These are phyloP conservation scores for Ceratocystiopsis brevicomis DNA, from an alignment of 2,329 filamentous ascomycete species.

Conservation along the genomic window DNA sequence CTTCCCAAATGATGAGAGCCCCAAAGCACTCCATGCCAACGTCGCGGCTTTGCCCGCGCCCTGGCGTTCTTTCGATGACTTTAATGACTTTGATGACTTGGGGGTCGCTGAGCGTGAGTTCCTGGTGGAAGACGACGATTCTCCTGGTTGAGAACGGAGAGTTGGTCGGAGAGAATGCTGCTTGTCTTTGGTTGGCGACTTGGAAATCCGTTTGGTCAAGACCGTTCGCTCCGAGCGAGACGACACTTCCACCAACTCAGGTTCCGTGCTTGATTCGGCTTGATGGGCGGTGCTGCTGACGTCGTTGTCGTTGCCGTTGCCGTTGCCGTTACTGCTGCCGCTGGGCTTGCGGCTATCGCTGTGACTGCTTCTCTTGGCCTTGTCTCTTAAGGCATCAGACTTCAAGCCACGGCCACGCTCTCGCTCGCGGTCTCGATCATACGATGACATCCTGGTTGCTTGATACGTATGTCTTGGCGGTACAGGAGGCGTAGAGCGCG, in stretches of 20 bases:
- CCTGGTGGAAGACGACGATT: slow-evolving; percentile 10
- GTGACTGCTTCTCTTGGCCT: too few relatives aligned
- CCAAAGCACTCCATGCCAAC: slow-evolving; percentile 37
- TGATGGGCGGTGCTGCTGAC: neutral
- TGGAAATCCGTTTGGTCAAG: slow-evolving; percentile 9
- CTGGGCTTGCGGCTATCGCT: neutral
- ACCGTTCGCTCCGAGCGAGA: neutral
- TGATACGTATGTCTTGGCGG: too few relatives aligned
- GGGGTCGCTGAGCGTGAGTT: slow-evolving; percentile 16
- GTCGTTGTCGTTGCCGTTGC: neutral
- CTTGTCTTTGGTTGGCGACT: slow-evolving; percentile 40
- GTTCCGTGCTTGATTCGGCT: neutral
- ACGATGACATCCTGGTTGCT: too few relatives aligned
- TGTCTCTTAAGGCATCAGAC: too few relatives aligned
- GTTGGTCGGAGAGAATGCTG: slow-evolving; percentile 41
- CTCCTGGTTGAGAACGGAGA: slow-evolving; percentile 27
- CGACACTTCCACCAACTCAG: neutral
- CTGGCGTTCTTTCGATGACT: slow-evolving; percentile 20
- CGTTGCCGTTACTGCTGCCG: slow-evolving; percentile 4
- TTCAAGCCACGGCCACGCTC: too few relatives aligned
- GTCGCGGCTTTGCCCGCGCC: slow-evolving; percentile 45
- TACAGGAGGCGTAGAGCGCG: too few relatives aligned
- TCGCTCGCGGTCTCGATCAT: too few relatives aligned
- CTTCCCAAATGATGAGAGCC: slow-evolving; percentile 12
- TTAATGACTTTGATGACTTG: slow-evolving; percentile 18